Conservation (phyloP, 805 yeast genomes). For the Kluyveromyces starmeri region DNA sequence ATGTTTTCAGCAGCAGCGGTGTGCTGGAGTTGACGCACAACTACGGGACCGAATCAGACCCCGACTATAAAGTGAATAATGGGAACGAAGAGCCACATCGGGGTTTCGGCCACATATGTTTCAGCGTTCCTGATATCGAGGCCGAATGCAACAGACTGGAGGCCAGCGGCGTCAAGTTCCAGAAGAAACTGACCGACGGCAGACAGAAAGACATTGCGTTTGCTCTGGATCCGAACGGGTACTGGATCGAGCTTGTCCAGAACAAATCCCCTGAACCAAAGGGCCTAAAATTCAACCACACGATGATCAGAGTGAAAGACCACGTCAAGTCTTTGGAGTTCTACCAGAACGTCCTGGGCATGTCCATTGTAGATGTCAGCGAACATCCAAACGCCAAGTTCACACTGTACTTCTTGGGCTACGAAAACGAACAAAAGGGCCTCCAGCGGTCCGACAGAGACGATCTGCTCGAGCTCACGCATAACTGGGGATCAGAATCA, state of each 20-base stretch:
- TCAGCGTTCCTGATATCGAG: slow-evolving; percentile 74
- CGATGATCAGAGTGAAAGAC: slow-evolving; percentile 91
- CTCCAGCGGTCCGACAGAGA: slow-evolving; percentile 39
- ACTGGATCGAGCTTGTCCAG: slow-evolving; percentile 88
- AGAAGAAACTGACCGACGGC: slow-evolving; percentile 82
- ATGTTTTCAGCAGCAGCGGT: slow-evolving; percentile 37
- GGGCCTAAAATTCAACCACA: slow-evolving; percentile 56
- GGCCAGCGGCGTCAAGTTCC: slow-evolving; percentile 57
- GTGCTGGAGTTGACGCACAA: slow-evolving; percentile 78
- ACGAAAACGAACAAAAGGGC: slow-evolving; percentile 38
- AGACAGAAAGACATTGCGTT: slow-evolving; percentile 91
- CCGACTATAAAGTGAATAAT: slow-evolving; percentile 50
- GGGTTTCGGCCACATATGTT: slow-evolving; percentile 92
- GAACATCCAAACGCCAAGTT: slow-evolving; percentile 66
- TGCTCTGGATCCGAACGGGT: slow-evolving; percentile 91
- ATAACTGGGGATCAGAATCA: slow-evolving; percentile 90
- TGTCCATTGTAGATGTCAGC: slow-evolving; percentile 54
- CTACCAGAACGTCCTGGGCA: slow-evolving; percentile 71
- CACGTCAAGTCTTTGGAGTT: slow-evolving; percentile 66
- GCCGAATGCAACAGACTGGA: slow-evolving; percentile 51
- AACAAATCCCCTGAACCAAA: slow-evolving; percentile 26
- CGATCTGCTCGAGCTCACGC: slow-evolving; percentile 80
- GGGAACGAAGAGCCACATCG: slow-evolving; percentile 81
- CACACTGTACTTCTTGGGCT: slow-evolving; percentile 80
- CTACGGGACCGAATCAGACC: slow-evolving; percentile 59